phyloP scores from a whole-genome alignment of 768 basidiomycete species.

The Termitomyces sp. region DNA sequence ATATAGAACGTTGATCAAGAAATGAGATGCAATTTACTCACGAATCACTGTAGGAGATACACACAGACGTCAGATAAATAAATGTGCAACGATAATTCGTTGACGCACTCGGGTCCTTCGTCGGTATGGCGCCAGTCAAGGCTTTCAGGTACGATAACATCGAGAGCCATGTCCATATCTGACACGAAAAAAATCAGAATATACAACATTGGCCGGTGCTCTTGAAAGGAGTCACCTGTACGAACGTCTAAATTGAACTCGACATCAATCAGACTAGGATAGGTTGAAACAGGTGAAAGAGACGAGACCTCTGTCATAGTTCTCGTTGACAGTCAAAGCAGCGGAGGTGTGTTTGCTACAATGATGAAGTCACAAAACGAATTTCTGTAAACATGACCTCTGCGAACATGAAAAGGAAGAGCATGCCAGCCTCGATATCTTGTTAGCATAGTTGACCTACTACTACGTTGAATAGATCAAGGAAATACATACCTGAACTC shows the following conservation, averaged over 20 bases:
- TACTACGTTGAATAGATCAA: background rate
- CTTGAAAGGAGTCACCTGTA: slow-evolving; percentile 19
- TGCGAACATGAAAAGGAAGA: slow-evolving; percentile 82
- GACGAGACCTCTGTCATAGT: slow-evolving; percentile 68
- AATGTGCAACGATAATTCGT: background rate
- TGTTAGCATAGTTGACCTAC: background rate
- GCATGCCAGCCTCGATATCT: slow-evolving; percentile 64
- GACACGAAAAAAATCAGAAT: background rate
- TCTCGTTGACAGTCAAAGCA: slow-evolving; percentile 84
- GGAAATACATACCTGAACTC: slow-evolving; percentile 49
- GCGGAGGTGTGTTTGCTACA: slow-evolving; percentile 66
- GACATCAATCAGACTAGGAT: background rate
- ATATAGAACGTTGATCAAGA: background rate
- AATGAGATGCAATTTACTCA: slow-evolving; percentile 28
- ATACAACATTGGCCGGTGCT: background rate
- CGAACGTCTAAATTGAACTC: slow-evolving; percentile 23
- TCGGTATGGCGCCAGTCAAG: slow-evolving; percentile 83
- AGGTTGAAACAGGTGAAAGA: slow-evolving; percentile 31
- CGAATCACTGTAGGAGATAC: slow-evolving; percentile 57
- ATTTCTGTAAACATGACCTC: background rate
- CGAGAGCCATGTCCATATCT: slow-evolving; percentile 97
- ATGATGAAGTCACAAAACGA: background rate
- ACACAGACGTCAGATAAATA: background rate
- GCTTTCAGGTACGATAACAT: slow-evolving; percentile 80
- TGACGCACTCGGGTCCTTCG: slow-evolving; percentile 80